Evolutionary conservation across 352 stramenopile species (phyloP), one percentile per base, ranked within the genome.

Genomic region (Pythium aphanidermatum): DNA sequence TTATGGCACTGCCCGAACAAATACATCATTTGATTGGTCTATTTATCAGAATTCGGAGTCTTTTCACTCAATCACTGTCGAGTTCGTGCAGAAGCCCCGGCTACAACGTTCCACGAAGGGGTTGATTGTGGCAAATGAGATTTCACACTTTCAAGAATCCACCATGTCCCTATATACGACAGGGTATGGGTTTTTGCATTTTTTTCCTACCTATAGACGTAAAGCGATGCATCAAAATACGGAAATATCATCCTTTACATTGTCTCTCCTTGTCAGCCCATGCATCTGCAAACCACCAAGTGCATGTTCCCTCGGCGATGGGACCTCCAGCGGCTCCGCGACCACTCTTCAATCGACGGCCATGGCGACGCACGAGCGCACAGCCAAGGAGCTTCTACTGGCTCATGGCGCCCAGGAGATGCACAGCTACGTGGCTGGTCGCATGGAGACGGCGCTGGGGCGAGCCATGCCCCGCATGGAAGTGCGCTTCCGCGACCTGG

Each of bases 381-480:
- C 39, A 37, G 26, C 40, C 27, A n/a, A 17, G 33, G 33, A 20
- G 36, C 58, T 73, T 26, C 63, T 76, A 46, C 59, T 63, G 11
- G 49, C 60, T 13, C 61, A 58, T 29, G 46, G 46, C 10, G 55
- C 66, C 13, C 45, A 58, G 5, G 53, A 52, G 46, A 51, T 78
- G 49, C 61, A 78, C 55, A 29, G 52, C 21, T 64, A 63, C 63
- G 55, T 79, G 20, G 52, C 63, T 0, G 37, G 40, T 7, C 37
- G 37, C 7, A 45, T 77, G 11, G 53, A 74, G 51, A 47, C 50
- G 29, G 60, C 67, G 13, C 38, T 77, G 43, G 60, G 60, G 31
- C 52, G 55, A 10, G 45, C 60, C n/a, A 70, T 77, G 56, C 63
- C 67, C 16, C 63, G 69, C 51, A 71, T 77, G 56, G 63, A 77